Base-by-base conservation (phyloP, 441 rosid species). In the Euphorbia neoarborescens region DNA sequence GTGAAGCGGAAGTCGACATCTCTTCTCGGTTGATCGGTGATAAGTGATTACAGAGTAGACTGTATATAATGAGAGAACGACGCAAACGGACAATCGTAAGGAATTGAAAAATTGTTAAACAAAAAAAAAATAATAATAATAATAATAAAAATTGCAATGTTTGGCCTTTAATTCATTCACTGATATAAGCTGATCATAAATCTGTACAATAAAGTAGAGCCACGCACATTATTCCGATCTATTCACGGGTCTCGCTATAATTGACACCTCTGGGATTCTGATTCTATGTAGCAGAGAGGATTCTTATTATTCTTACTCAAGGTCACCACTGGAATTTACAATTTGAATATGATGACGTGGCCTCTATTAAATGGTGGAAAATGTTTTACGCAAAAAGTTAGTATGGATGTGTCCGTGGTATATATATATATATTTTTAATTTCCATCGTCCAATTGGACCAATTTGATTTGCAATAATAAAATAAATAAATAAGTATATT, bases 1-100 rank as follows among this genome's bases (percentile, higher is more conserved):
- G 81, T 61, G 80, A 70, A 32, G 84, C 24, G 32, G 80, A 12
- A 25, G 48, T 67, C 48, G 66, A 59, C 85, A 85, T 82, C 66
- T 71, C 20, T 76, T 59, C 68, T 19, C 20, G 37, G 3, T 19
- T 42, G 22, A 24, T 24, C 3, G 17, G 19, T 64, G 71, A 66
- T 3, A 14, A 30, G 44, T 28, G 24, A n/a, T 14, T 10, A 46
- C 7, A 30, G 48, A 3, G 57, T 54, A 28, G 1, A n/a, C 9
- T 60, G 57, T 15, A 22, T 70, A 42, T 42, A 25, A 19, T 12
- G 57, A 59, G 15, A 50, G 62, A 12, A 25, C 59, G 40, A 28
- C 40, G 44, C 19, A 20, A 35, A 62, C 17, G 32, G 19, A 17
- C 25, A 38, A 25, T 10, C 62, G 28, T 14, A 27, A 27, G 13